Evolutionary conservation across 2,329 filamentous ascomycete genomes (phyloP).

Genomic region (Paraphaeosphaeria sporulosa): DNA sequence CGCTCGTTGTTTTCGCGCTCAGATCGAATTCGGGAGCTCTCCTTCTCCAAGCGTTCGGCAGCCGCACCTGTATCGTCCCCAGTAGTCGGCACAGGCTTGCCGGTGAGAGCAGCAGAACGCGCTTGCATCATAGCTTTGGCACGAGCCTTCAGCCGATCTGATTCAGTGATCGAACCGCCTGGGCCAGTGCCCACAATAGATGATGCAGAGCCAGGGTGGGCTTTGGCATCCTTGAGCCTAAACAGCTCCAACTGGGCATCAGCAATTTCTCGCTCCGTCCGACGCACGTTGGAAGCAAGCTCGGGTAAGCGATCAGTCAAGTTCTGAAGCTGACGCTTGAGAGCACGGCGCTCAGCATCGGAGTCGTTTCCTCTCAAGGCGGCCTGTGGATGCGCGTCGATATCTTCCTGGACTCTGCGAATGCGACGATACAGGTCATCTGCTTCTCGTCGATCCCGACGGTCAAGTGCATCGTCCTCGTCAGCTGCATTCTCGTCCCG

Average conservation of each 20-base stretch:
- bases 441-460: conserved; percentile 87
- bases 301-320: conserved; percentile 90
- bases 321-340: conserved; percentile 89
- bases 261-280: conserved; percentile 89
- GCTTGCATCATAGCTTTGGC: conserved; percentile 99
- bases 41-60: conserved; percentile 85
- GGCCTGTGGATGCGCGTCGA: conserved; percentile 87
- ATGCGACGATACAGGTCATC: conserved; percentile 95
- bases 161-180: conserved; percentile 88
- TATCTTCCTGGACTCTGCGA: conserved; percentile 89
- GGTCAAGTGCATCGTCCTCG: conserved; percentile 90
- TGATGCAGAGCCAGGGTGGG: conserved; percentile 80
- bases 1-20: conserved; percentile 94
- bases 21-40: conserved; percentile 78
- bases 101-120: conserved; percentile 88
- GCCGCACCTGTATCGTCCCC: conserved; percentile 77
- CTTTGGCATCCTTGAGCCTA: conserved; percentile 90
- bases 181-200: conserved; percentile 91
- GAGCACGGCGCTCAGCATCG: conserved; percentile 82
- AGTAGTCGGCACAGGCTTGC: conserved; percentile 77
- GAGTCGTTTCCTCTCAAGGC: conserved; percentile 70
- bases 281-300: conserved; percentile 88
- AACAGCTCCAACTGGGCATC: conserved; percentile 93
- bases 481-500: conserved; percentile 89
- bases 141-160: conserved; percentile 90